These are phyloP conservation scores for Fusarium sp. DNA, from an alignment of 2,329 filamentous ascomycete genomes.

Conservation along the genomic window DNA sequence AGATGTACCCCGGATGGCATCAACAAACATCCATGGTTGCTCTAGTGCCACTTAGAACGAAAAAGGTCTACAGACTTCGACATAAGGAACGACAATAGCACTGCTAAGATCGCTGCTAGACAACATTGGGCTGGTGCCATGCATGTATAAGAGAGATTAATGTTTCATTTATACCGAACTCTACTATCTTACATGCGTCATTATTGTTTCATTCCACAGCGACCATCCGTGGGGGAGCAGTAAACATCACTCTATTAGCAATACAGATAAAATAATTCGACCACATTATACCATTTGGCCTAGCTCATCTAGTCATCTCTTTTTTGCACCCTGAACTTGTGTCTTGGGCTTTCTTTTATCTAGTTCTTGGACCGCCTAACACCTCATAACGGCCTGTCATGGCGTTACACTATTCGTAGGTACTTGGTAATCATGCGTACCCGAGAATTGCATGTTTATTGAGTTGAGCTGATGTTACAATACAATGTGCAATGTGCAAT, in stretches of 20 bases:
- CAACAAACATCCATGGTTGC: slow-evolving; percentile 6
- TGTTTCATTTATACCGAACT: slow-evolving; percentile 6
- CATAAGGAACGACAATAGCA: slow-evolving; percentile 2
- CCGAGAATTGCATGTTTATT: not conserved
- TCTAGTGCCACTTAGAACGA: slow-evolving; percentile 3
- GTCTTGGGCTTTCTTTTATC: not conserved
- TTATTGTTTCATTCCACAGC: slow-evolving; percentile 36
- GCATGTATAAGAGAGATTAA: not conserved
- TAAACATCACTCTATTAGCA: not conserved
- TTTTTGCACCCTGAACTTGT: not conserved
- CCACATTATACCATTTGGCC: not conserved
- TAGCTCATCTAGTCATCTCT: not conserved
- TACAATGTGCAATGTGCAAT: not conserved
- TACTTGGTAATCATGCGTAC: not conserved
- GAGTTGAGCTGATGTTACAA: not conserved
- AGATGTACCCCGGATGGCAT: slow-evolving; percentile 17
- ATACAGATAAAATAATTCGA: not conserved
- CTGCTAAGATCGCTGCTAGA: not conserved
- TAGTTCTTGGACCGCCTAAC: not conserved
- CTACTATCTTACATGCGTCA: slow-evolving; percentile 26
- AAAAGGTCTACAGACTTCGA: not conserved
- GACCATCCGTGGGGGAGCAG: slow-evolving; percentile 8
- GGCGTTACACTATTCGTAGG: slow-evolving; percentile 8
- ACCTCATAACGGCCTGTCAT: not conserved
- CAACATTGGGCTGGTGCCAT: not conserved